Evolutionary conservation across 2,329 filamentous ascomycete genomes (phyloP), one percentile per base, ranked within the genome.

Genomic region (Aspergillus sclerotialis): DNA sequence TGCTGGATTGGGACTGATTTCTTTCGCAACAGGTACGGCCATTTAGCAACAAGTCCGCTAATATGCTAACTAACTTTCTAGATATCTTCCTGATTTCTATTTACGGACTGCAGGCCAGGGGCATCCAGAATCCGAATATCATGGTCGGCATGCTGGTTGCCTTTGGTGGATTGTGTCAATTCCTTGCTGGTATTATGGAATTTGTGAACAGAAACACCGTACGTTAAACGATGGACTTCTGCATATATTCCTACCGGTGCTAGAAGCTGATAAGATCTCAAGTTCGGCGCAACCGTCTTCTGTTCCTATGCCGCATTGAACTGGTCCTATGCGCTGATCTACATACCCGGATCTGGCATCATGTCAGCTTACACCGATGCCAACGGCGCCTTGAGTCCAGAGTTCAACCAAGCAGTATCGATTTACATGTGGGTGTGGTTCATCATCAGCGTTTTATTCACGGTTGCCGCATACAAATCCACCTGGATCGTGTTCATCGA

Each of bases 261-360:
- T n/a, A n/a, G 24, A 13, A 14, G 15, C 19, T 28, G 13, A 28
- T 12, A 28, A n/a, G 28, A 3, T 13, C 36, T 17, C 23, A 31
- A 38, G 30, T 59, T 62, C 35, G 55, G 58, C 36, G 59, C 59
- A 24, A 63, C 60, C 17, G 53, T 64, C 23, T 63, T 63, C 43
- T 47, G 56, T 15, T 53, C 61, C 12, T 64, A 64, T 36, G 60
- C 48, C 24, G 61, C 58, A 17, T 65, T 64, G 46, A 64, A 64
- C 42, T 44, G 63, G 12, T 54, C 56, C 6, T 64, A 63, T 35
- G 58, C 59, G 26, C 10, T 28, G 26, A 28, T 28, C 8, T 28
- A 28, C 13, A 8, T 28, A 7, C 26, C 26, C 9, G 26, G 26
- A 4, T n/a, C 26, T 14, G 26, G 26, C 10, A 28, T 28, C 7